Conservation (phyloP, 805 yeast species). For the Ogataea trehaloabstinens region DNA sequence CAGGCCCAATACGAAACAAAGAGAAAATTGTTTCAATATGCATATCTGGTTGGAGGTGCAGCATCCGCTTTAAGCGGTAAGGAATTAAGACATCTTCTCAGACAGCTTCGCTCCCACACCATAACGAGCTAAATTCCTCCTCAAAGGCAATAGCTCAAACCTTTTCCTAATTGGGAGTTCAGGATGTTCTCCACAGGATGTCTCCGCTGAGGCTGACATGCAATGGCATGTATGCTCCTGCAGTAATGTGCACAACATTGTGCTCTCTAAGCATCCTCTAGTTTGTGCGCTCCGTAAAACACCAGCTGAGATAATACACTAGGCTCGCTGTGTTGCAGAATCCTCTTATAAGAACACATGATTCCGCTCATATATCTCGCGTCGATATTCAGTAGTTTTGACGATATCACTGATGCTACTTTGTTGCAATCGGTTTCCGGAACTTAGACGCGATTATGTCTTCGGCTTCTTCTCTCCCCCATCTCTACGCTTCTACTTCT, state of each 20-base stretch:
- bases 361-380: not conserved
- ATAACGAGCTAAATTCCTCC: not conserved
- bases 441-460: not conserved
- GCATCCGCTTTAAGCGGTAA: conserved; percentile 3
- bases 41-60: not conserved
- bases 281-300: not conserved
- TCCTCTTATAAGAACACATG: not conserved
- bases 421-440: not conserved
- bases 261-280: not conserved
- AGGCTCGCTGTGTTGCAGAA: not conserved
- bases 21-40: not conserved
- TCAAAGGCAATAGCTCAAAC: not conserved
- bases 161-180: not conserved
- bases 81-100: conserved; percentile 1
- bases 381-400: not conserved
- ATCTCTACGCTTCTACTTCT: not conserved
- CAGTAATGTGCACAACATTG: not conserved
- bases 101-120: conserved; percentile 1
- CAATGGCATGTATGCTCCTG: not conserved
- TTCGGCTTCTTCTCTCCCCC: not conserved
- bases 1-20: conserved; percentile 1
- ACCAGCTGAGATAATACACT: not conserved
- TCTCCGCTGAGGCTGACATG: not conserved
- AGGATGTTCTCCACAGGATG: not conserved
- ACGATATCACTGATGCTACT: too few species aligned